Conservation (phyloP, 768 basidiomycete species). For the Crepidotus variabilis region DNA sequence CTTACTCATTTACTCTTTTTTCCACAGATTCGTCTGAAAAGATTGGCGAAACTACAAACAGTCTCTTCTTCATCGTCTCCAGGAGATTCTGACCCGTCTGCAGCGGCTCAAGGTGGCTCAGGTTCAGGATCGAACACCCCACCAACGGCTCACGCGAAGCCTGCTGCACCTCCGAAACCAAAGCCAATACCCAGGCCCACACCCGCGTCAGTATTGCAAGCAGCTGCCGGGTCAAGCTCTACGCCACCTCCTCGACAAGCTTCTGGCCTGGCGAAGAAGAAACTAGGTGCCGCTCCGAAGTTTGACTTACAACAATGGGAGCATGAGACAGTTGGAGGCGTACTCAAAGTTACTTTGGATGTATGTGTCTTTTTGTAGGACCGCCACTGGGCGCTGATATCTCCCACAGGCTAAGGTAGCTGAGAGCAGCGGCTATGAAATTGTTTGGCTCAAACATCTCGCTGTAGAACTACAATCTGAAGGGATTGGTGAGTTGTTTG, state of each 20-base stretch:
- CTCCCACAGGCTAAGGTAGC: slow-evolving; percentile 50
- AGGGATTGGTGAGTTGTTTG: slow-evolving; percentile 35
- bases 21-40: slow-evolving; percentile 82
- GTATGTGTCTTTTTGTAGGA: slow-evolving; percentile 39
- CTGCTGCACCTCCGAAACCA: slow-evolving; percentile 29
- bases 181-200: slow-evolving; percentile 33
- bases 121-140: slow-evolving; percentile 20
- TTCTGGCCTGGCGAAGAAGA: slow-evolving; percentile 40
- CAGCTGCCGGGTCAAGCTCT: slow-evolving; percentile 8
- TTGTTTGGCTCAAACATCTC: slow-evolving; percentile 82
- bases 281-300: slow-evolving; percentile 39
- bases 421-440: slow-evolving; percentile 56
- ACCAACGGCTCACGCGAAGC: slow-evolving; percentile 17
- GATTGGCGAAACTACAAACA: slow-evolving; percentile 79
- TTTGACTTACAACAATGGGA: slow-evolving; percentile 70
- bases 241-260: slow-evolving; percentile 25
- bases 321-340: slow-evolving; percentile 56
- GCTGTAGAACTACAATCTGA: slow-evolving; percentile 66
- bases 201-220: slow-evolving; percentile 17
- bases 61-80: slow-evolving; percentile 29
- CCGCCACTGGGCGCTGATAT: not conserved
- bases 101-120: slow-evolving; percentile 16
- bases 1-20: not conserved
- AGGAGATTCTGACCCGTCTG: slow-evolving; percentile 21
- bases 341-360: slow-evolving; percentile 78